Evolutionary conservation across 106 monocot species (phyloP), one percentile per base, ranked within the genome.

Genomic region (Apostasia ramifera): DNA sequence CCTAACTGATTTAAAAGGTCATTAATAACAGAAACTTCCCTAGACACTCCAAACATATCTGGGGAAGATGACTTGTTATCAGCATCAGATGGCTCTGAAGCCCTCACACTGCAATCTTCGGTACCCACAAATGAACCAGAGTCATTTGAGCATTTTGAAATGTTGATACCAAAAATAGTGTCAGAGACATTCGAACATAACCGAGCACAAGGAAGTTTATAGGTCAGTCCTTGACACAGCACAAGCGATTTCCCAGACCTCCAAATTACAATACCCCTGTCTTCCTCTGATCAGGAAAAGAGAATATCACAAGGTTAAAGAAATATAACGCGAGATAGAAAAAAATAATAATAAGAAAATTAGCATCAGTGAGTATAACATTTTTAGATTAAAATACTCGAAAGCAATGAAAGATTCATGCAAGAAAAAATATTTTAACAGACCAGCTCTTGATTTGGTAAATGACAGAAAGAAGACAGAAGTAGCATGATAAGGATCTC

Each of bases 211-310:
- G 81, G 76, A 77, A 97, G 84, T 40, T 82, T 57, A 53, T 97
- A 92, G 12, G 72, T 81, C 91, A 97, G 86, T 74, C 95, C 95
- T 66, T 89, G 78, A 55, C 84, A 97, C 44, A 97, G 72, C 13
- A 92, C 89, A 40, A 97, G 39, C 3, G 88, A 92, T 58, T 86
- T 92, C 69, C 92, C 95, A n/a, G 95, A 97, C 72, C 95, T 97
- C 95, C 95, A 97, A 70, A 97, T 97, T 61, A 92, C 92, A 54
- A 97, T 50, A 39, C 95, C 95, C 95, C 82, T 40, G 89, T 84
- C 81, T 79, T 91, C 44, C 43, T 76, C 95, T 97, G 86, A 69
- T 74, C 13, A 71, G n/a, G 47, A 71, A 43, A 8, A 10, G 40
- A 68, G 12, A 58, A 50, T 48, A 41, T 40, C 47, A 62, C 12